A percentile compares a stretch with the other conserved stretches of the same genome.
Evolutionary conservation across 2,329 filamentous ascomycete genomes (phyloP).

Genomic region (Tolypocladium ophioglossoides): DNA sequence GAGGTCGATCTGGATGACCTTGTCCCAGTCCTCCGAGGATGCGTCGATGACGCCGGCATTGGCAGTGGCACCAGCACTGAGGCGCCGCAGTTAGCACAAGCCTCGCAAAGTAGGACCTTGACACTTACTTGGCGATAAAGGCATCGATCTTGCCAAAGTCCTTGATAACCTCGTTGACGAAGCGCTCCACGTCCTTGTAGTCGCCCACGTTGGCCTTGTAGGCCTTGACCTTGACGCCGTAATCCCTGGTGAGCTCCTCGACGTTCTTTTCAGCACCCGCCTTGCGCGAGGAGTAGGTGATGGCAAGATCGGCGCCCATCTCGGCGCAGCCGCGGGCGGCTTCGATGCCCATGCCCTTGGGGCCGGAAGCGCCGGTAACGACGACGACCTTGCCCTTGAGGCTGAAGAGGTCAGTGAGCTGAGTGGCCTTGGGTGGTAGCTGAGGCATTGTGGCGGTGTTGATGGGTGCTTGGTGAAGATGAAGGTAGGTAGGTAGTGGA

Average conservation of each 20-base stretch:
- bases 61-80: constrained; percentile 55
- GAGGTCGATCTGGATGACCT: constrained; percentile 52
- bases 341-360: constrained; percentile 60
- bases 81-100: not conserved
- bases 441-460: constrained; percentile 35
- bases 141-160: constrained; percentile 68
- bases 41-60: constrained; percentile 59
- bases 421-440: constrained; percentile 42
- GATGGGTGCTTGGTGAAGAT: not conserved
- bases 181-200: constrained; percentile 37
- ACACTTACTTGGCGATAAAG: constrained; percentile 62
- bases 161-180: constrained; percentile 52
- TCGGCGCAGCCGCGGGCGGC: constrained; percentile 61
- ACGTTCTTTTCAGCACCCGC: constrained; percentile 57
- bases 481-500: not conserved
- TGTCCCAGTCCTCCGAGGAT: constrained; percentile 54
- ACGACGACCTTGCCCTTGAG: constrained; percentile 64
- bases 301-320: constrained; percentile 58
- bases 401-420: constrained; percentile 57
- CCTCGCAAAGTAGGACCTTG: not conserved
- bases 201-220: constrained; percentile 50
- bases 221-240: constrained; percentile 56
- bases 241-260: constrained; percentile 51
- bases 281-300: constrained; percentile 64
- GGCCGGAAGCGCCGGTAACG: constrained; percentile 57